Conservation (phyloP, 139 green algal genomes). For the Chlorella sp. region DNA sequence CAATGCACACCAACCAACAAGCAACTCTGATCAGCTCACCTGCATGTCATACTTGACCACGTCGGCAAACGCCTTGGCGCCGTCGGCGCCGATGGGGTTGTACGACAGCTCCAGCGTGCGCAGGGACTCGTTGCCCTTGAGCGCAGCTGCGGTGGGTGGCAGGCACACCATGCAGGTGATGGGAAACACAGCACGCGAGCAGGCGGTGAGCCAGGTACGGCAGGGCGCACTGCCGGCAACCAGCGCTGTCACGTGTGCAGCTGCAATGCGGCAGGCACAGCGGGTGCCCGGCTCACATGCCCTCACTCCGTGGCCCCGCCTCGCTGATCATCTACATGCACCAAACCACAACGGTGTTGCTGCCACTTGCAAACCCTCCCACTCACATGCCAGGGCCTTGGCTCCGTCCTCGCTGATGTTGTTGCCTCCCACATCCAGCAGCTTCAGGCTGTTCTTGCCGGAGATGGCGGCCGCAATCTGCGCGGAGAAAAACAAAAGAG, state of each 20-base stretch:
- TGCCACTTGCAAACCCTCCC: neutral
- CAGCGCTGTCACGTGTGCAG: no score
- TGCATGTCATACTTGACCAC: conserved; percentile 89
- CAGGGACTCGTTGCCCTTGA: conserved; percentile 59
- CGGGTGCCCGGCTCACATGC: no score
- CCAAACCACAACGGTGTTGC: no score
- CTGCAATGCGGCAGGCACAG: no score
- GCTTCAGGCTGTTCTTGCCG: conserved; percentile 63
- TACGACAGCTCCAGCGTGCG: conserved; percentile 89
- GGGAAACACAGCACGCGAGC: no score
- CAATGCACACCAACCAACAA: no score
- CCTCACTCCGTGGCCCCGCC: no score
- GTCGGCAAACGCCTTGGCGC: conserved; percentile 79
- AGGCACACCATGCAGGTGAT: no score
- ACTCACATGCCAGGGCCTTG: conserved; percentile 34
- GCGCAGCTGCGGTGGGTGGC: conserved; percentile 14
- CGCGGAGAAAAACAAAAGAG: neutral
- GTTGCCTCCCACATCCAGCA: conserved; percentile 96
- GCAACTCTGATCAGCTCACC: conserved; percentile 32
- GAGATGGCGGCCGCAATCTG: conserved; percentile 72
- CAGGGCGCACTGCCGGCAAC: no score
- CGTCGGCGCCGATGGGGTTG: conserved; percentile 91
- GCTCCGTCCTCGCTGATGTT: conserved; percentile 86
- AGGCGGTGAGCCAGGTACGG: no score
- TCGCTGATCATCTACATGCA: no score